phyloP scores from a whole-genome alignment of 352 stramenopile species.

The Peronosclerospora sorghi region DNA sequence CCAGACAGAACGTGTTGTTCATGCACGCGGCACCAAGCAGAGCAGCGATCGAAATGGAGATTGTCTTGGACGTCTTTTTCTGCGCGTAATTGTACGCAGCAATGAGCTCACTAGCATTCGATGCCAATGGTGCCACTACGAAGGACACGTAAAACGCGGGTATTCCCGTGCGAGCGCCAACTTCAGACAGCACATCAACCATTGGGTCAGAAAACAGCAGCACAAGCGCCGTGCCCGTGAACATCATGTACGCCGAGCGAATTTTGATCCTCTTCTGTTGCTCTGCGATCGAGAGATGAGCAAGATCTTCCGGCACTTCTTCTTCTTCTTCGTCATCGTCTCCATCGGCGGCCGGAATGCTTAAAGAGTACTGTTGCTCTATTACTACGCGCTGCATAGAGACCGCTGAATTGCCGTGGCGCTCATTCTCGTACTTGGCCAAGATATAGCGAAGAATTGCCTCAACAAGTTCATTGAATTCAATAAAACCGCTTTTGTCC shows the following conservation, averaged over 20 bases:
- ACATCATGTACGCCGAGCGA: conserved; percentile 89
- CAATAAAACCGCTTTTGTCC: conserved; percentile 86
- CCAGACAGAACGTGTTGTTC: conserved; percentile 99
- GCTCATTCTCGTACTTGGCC: conserved; percentile 61
- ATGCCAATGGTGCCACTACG: conserved; percentile 92
- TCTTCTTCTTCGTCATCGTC: conserved; percentile 89
- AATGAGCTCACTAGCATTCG: conserved; percentile 97
- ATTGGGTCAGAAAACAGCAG: conserved; percentile 96
- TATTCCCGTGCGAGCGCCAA: conserved; percentile 85
- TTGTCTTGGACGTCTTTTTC: conserved; percentile 97
- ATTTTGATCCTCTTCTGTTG: conserved; percentile 94
- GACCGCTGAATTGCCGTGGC: conserved; percentile 31
- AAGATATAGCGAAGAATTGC: conserved; percentile 82
- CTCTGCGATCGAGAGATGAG: conserved; percentile 87
- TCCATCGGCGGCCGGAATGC: conserved; percentile 36
- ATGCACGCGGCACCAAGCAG: conserved; percentile 94
- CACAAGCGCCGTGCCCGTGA: conserved; percentile 89
- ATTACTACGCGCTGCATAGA: conserved; percentile 41
- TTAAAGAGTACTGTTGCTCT: conserved; percentile 36
- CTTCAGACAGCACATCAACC: conserved; percentile 94
- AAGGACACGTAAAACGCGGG: conserved; percentile 98
- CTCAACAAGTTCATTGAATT: conserved; percentile 92
- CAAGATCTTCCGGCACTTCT: conserved; percentile 91
- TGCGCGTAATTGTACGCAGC: conserved; percentile 94
- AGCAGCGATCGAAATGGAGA: conserved; percentile 91